Evolutionary conservation across 768 basidiomycete genomes (phyloP), one percentile per base, ranked within the genome.

Genomic region (Lyophyllum decastes): DNA sequence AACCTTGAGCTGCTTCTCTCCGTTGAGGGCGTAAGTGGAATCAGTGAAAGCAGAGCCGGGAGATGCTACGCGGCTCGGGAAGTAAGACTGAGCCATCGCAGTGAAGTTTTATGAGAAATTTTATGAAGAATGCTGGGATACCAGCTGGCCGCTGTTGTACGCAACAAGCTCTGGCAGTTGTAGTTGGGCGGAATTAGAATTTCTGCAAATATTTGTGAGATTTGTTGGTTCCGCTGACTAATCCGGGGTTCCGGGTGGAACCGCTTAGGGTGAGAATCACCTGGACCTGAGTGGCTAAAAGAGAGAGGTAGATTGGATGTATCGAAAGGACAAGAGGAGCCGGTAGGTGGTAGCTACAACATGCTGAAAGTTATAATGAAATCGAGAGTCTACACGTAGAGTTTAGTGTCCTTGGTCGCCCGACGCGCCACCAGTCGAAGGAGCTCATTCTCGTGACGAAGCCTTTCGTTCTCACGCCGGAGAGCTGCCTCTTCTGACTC

Each of bases 1-100:
- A 17, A 78, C 82, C 70, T 79, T 84, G 61, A 84, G 64, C 53
- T 80, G 79, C 64, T 72, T 76, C 59, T 79, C 79, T 49, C 69
- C 72, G 56, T 67, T 71, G 53, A 70, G 58, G 21, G 63, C 62
- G 58, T 70, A 71, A 45, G 63, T 62, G 19, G 71, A 65, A 53
- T 73, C 71, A 57, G 72, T 68, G 27, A 70, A 62, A 41, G 64
- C 70, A 52, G 69, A 70, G n/a, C 68, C 64, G 30, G 76, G 77
- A 24, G 76, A 75, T 27, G 72, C 62, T 52, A 73, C 68, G 46
- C 71, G 71, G 44, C 65, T 62, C 21, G 77, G 70, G 52, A 72
- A 72, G 65, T 77, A 76, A 25, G 75, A 62, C 64, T 81, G 78
- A 53, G 78, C 75, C 79, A 81, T 81, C 17, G 58, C 62, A 52